These are phyloP conservation scores for Spirogloea muscicola DNA, from an alignment of 139 green algal genomes.

Conservation along the genomic window DNA sequence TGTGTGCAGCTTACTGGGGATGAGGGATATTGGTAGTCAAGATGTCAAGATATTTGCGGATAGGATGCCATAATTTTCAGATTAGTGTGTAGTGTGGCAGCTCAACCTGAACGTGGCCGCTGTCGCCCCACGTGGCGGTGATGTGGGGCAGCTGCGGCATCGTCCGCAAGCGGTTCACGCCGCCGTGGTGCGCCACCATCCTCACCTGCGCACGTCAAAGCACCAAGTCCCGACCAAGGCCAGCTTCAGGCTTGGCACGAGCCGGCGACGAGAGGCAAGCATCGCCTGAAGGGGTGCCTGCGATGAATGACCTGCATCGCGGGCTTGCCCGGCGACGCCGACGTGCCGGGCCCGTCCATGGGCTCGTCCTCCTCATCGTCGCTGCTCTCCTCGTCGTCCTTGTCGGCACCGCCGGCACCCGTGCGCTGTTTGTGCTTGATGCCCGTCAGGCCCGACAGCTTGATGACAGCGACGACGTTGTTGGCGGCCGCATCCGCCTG, in stretches of 20 bases:
- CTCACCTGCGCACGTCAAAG: slow-evolving; percentile 51
- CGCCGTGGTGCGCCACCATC: slow-evolving; percentile 68
- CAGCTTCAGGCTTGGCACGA: no score
- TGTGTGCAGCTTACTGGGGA: no score
- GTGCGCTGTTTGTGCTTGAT: slow-evolving; percentile 34
- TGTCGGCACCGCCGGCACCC: slow-evolving; percentile 47
- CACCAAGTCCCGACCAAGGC: no score
- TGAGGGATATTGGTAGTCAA: no score
- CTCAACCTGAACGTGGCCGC: slow-evolving; percentile 74
- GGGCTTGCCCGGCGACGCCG: slow-evolving; percentile 28
- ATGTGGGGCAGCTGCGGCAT: slow-evolving; percentile 81
- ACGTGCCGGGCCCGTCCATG: no score
- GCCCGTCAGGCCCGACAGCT: slow-evolving; percentile 43
- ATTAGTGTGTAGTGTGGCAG: no score
- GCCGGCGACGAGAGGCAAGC: no score
- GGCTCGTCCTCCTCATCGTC: no score
- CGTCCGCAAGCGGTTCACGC: slow-evolving; percentile 86
- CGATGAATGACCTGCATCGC: slow-evolving; percentile 38
- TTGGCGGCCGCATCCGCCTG: slow-evolving; percentile 24
- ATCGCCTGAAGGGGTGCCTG: no score
- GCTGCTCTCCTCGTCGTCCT: slow-evolving; percentile 39
- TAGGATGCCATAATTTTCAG: no score
- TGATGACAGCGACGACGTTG: slow-evolving; percentile 43
- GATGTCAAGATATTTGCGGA: no score
- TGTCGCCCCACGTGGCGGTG: slow-evolving; percentile 85